phyloP scores from a whole-genome alignment of 768 basidiomycete genomes.

The Xerocomus potaroensis region DNA sequence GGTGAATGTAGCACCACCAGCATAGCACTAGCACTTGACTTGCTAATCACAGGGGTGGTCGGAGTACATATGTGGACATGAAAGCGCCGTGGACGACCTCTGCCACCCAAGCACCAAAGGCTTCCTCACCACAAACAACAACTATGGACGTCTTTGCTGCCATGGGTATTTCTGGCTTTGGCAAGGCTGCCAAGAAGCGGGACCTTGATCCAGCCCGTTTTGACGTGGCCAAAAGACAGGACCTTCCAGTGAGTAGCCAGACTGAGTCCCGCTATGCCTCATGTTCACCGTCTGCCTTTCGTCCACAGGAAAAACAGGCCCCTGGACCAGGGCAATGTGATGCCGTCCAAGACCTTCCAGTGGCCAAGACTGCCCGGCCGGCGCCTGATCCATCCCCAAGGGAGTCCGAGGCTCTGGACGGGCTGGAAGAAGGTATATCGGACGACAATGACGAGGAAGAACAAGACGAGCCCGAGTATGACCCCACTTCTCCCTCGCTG shows the following conservation, averaged over 20 bases:
- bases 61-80: slow-evolving; percentile 12
- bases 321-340: slow-evolving; percentile 17
- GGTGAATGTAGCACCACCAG: background rate
- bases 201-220: slow-evolving; percentile 73
- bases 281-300: slow-evolving; percentile 15
- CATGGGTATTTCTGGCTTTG: slow-evolving; percentile 84
- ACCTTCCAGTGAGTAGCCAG: slow-evolving; percentile 27
- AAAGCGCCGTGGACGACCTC: slow-evolving; percentile 12
- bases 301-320: slow-evolving; percentile 12
- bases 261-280: slow-evolving; percentile 12
- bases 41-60: slow-evolving; percentile 16
- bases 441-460: slow-evolving; percentile 23
- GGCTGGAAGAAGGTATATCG: slow-evolving; percentile 17
- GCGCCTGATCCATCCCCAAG: background rate
- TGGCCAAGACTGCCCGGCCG: slow-evolving; percentile 22
- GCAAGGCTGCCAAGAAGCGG: slow-evolving; percentile 64
- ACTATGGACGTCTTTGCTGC: slow-evolving; percentile 71
- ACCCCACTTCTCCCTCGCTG: slow-evolving; percentile 42
- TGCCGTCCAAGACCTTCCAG: slow-evolving; percentile 7
- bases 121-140: slow-evolving; percentile 36
- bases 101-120: slow-evolving; percentile 11
- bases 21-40: background rate
- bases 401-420: slow-evolving; percentile 8
- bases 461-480: slow-evolving; percentile 45
- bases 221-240: slow-evolving; percentile 66